Evolutionary conservation across 2,329 filamentous ascomycete genomes (phyloP).

Genomic region (Fonsecaea pedrosoi): DNA sequence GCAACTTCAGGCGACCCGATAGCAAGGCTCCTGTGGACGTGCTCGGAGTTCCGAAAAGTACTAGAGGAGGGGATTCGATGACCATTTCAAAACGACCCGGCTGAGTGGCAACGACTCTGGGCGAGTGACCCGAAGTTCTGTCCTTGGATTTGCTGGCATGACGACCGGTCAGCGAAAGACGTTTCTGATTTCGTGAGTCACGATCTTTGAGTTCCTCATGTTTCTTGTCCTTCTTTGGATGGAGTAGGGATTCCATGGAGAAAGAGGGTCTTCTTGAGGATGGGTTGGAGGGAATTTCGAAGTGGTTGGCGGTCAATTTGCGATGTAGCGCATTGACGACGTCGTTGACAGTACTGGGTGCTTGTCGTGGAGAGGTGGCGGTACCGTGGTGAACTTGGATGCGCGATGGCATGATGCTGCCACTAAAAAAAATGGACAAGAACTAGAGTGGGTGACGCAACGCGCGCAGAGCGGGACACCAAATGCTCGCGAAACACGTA

Average conservation of each 20-base stretch:
- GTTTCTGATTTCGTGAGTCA: slow-evolving; percentile 50
- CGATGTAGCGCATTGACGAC: slow-evolving; percentile 37
- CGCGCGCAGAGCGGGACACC: background rate
- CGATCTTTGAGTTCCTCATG: slow-evolving; percentile 46
- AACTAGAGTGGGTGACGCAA: slow-evolving; percentile 7
- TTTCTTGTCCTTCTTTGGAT: slow-evolving; percentile 42
- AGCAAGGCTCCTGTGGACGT: slow-evolving; percentile 83
- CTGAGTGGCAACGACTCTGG: slow-evolving; percentile 43
- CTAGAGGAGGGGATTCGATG: slow-evolving; percentile 85
- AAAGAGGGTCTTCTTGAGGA: slow-evolving; percentile 48
- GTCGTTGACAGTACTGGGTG: slow-evolving; percentile 37
- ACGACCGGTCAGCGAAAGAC: slow-evolving; percentile 43
- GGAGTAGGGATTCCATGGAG: slow-evolving; percentile 53
- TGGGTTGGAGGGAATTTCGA: slow-evolving; percentile 21
- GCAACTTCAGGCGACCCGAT: slow-evolving; percentile 79
- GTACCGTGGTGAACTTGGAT: slow-evolving; percentile 31
- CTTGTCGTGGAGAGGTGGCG: slow-evolving; percentile 28
- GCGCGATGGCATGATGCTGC: slow-evolving; percentile 32
- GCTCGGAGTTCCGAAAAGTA: slow-evolving; percentile 78
- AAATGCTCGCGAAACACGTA: background rate
- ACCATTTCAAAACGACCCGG: slow-evolving; percentile 63
- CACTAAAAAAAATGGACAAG: background rate
- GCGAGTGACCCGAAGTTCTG: slow-evolving; percentile 27
- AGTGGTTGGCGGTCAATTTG: slow-evolving; percentile 36
- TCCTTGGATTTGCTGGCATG: slow-evolving; percentile 37